Conservation (phyloP, 352 stramenopile genomes). For the Plasmopara halstedii region DNA sequence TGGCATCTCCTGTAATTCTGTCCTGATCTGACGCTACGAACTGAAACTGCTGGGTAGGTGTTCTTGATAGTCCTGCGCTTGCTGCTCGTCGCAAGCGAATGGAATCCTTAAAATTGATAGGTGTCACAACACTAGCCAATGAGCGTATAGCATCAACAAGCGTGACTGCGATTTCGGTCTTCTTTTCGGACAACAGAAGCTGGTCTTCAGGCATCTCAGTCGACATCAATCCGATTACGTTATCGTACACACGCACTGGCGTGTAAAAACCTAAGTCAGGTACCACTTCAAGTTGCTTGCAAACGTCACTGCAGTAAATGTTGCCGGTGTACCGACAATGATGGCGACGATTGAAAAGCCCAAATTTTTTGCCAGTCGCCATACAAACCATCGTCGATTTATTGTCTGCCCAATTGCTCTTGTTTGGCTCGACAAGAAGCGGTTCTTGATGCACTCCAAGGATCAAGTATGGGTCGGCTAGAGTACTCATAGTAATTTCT, state of each 20-base stretch:
- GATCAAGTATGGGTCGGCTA: slow-evolving; percentile 77
- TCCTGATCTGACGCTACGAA: slow-evolving; percentile 43
- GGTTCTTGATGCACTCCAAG: slow-evolving; percentile 52
- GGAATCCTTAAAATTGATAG: slow-evolving; percentile 66
- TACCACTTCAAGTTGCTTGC: slow-evolving; percentile 68
- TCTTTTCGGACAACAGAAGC: slow-evolving; percentile 74
- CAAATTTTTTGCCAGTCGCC: slow-evolving; percentile 82
- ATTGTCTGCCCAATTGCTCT: slow-evolving; percentile 80
- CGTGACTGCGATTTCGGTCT: slow-evolving; percentile 82
- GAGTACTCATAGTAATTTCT: slow-evolving; percentile 71
- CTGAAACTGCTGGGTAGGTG: slow-evolving; percentile 54
- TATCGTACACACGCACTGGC: slow-evolving; percentile 71
- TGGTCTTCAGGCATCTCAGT: slow-evolving; percentile 81
- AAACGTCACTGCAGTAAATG: slow-evolving; percentile 82
- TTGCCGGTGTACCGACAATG: slow-evolving; percentile 83
- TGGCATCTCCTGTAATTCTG: slow-evolving; percentile 37
- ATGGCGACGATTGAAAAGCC: slow-evolving; percentile 80
- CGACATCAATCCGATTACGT: slow-evolving; percentile 70
- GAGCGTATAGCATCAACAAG: slow-evolving; percentile 69
- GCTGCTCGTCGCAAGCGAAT: slow-evolving; percentile 47
- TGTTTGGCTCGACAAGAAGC: slow-evolving; percentile 55
- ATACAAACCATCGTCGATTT: slow-evolving; percentile 81
- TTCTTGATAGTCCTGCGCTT: slow-evolving; percentile 38
- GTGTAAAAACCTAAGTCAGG: slow-evolving; percentile 77
- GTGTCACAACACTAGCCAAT: slow-evolving; percentile 39